These are phyloP conservation scores for Debaryomyces tyrocola DNA, from an alignment of 805 yeast species.

Conservation along the genomic window DNA sequence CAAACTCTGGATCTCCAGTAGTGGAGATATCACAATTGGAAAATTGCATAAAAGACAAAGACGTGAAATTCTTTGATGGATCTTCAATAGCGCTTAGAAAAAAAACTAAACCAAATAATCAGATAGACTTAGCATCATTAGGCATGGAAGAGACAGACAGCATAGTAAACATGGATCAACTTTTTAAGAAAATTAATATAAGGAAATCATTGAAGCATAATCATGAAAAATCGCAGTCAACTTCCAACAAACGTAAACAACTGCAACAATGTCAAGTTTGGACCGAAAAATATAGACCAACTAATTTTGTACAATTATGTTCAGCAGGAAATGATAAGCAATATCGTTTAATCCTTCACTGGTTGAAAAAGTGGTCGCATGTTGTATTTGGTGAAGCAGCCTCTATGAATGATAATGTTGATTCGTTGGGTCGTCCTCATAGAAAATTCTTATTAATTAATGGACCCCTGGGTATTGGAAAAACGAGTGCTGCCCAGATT, in stretches of 20 bases:
- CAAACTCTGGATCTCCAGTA: too few relatives aligned
- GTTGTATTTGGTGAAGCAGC: conserved; percentile 29
- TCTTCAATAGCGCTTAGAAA: conserved; percentile 11
- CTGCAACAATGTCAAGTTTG: conserved; percentile 19
- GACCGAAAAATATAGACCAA: conserved; percentile 44
- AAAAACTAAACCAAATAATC: conserved; percentile 3
- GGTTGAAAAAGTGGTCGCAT: conserved; percentile 41
- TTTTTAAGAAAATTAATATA: conserved; percentile 20
- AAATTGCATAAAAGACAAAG: conserved; percentile 7
- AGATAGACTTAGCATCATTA: neutral
- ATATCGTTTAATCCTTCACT: conserved; percentile 37
- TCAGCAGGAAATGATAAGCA: conserved; percentile 46
- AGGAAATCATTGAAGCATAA: conserved; percentile 16
- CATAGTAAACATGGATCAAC: conserved; percentile 7
- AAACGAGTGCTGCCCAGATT: conserved; percentile 84
- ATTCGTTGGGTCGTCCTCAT: conserved; percentile 36
- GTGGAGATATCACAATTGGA: too few relatives aligned
- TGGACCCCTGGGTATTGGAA: conserved; percentile 95
- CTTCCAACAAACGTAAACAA: neutral
- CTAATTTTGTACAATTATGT: conserved; percentile 34
- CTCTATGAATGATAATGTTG: conserved; percentile 15
- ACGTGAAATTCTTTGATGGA: conserved; percentile 21
- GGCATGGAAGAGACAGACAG: neutral
- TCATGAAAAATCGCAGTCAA: conserved; percentile 6
- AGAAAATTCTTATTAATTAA: conserved; percentile 70